Base-by-base conservation (phyloP, 73 alveolate genomes). In the Stentor coeruleus region DNA sequence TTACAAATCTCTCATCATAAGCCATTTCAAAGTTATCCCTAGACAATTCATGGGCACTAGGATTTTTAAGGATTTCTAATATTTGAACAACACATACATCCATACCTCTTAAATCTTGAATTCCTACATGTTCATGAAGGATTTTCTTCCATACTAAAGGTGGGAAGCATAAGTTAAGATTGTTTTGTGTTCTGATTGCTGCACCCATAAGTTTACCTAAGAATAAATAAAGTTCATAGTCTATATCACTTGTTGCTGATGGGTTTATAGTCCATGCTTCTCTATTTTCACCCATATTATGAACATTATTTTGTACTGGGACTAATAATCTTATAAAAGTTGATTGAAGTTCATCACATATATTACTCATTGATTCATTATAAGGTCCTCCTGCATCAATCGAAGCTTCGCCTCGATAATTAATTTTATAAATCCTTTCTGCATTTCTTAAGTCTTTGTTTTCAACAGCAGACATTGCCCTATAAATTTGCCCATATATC, bases 131-230 rank as follows among this genome's bases (percentile, higher is more conserved):
- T 2, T 87, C 90, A 3, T 59, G 77, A 3, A 73, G 57, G 3
- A 87, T 58, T 66, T 37, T 30, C 82, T 95, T 95, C 99, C 99
- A 95, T 84, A 95, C 90, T 35, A 93, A 73, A 0, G 98, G 87
- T 59, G 97, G 89, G 66, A 95, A 86, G 80, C 87, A 89, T 84
- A 95, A 81, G 88, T 91, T 91, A 85, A 95, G 84, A 58, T 88
- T 83, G 81, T 86, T 95, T 42, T 92, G 94, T 0, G 94, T 92
- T 82, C 94, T 77, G 3, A 90, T 89, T 38, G 95, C 91, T 83
- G 85, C 91, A 81, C 98, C 99, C 82, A 95, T 84, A 26, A 93
- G 74, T 3, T 92, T 92, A 3, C 98, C 99, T 36, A 95, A 87
- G 87, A 91, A 85, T 73, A 85, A 86, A 49, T 49, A 88, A 97